These are phyloP conservation scores for Arctium lappa DNA, from an alignment of 129 eudicot species.

Conservation along the genomic window DNA sequence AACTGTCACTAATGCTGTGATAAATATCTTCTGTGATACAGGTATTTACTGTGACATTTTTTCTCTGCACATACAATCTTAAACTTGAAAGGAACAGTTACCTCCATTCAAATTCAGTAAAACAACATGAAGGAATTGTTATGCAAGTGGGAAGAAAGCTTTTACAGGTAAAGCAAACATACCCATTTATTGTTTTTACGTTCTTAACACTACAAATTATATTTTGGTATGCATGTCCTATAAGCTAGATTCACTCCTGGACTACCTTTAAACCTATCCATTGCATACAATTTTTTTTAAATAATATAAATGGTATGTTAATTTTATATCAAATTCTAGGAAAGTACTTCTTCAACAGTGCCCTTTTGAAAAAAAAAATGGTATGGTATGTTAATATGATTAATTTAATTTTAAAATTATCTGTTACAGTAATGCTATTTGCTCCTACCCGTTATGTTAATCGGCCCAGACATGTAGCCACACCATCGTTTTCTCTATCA, in stretches of 20 bases:
- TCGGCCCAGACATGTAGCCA: neutral
- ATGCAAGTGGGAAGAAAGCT: slow-evolving; percentile 65
- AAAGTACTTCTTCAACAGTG: neutral
- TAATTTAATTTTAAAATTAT: neutral
- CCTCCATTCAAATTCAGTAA: slow-evolving; percentile 9
- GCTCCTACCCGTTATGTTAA: neutral
- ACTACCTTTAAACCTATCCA: too few species aligned
- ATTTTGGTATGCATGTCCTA: too few species aligned
- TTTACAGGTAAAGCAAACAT: slow-evolving; percentile 40
- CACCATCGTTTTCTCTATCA: neutral
- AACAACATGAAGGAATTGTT: slow-evolving; percentile 37
- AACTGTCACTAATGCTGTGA: neutral
- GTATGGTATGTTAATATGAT: neutral
- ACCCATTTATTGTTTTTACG: neutral
- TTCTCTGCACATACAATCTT: slow-evolving; percentile 42
- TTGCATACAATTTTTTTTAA: too few species aligned
- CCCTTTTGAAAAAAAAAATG: neutral
- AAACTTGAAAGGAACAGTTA: slow-evolving; percentile 26
- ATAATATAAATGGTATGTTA: too few species aligned
- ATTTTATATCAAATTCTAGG: too few species aligned
- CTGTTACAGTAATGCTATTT: too few species aligned
- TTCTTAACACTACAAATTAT: neutral
- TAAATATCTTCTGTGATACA: slow-evolving; percentile 23
- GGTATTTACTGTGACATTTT: slow-evolving; percentile 46
- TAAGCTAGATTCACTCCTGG: too few species aligned